Base-by-base conservation (phyloP, 1,284 basidiomycete genomes). In the Melanopsichium pennsylvanicum region DNA sequence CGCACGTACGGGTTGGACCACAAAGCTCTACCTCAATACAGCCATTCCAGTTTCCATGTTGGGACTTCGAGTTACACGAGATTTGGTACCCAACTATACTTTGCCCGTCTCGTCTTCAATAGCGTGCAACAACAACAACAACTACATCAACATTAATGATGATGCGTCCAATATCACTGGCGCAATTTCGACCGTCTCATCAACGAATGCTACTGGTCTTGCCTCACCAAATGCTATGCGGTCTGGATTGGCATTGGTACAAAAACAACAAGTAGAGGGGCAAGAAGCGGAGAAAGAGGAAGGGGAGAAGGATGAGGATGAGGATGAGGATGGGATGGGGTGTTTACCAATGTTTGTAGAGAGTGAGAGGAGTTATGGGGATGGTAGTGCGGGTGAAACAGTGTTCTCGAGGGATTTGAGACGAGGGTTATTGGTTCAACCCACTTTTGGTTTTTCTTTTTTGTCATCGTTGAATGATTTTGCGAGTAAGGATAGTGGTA, bases 361-460 rank as follows among this genome's bases (percentile, higher is more conserved):
- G 27, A 67, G 64, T 4, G 73, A 75, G 25, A 38, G 62, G 18
- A 31, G 37, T 9, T 75, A 74, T 29, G 73, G 73, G 3, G 48
- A 59, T 10, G 36, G 49, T 8, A 13, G 42, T 13, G 73, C 57
- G 4, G 71, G 71, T 16, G 71, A 75, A 10, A 54, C 73, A 5
- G 18, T 49, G 2, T 69, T 58, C 13, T 66, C 73, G 12, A 44
- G 73, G 8, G 68, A 74, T 45, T 16, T 66, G 13, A 37, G 70
- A 23, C 46, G 70, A 11, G 72, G 70, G 2, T 29, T 67, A 26
- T 34, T 62, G 11, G 5, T 33, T 2, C 42, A 39, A 3, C 43
- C 54, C 2, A 25, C 21, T 1, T 21, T 52, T 16, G 40, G 39
- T 15, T 7, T n/a, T 26, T 7, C 6, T 46, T 15, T 4, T 7